Percentiles rank a stretch among this genome's conserved stretches.
These are phyloP conservation scores for Penicillium verhagenii DNA, from an alignment of 495 filamentous ascomycete genomes.

Conservation along the genomic window DNA sequence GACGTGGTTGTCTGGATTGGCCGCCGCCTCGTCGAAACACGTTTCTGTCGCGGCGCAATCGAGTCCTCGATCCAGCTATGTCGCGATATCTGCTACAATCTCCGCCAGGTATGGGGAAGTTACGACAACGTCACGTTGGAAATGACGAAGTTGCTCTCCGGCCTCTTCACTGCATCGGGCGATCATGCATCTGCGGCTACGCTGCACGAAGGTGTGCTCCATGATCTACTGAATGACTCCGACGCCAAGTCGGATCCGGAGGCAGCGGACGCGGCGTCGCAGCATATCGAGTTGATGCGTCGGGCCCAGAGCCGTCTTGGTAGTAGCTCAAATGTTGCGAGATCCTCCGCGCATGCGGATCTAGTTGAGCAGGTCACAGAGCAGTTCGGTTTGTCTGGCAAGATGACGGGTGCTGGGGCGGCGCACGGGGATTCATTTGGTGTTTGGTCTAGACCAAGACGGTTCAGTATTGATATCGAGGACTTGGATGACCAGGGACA, in stretches of 20 bases:
- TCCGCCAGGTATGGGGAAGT: slow-evolving; percentile 56
- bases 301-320: slow-evolving; percentile 37
- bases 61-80: slow-evolving; percentile 52
- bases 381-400: slow-evolving; percentile 31
- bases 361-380: slow-evolving; percentile 31
- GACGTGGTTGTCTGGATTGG: slow-evolving; percentile 55
- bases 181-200: slow-evolving; percentile 51
- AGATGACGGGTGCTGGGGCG: slow-evolving; percentile 24
- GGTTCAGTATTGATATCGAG: slow-evolving; percentile 42
- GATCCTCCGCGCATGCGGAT: slow-evolving; percentile 26
- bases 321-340: slow-evolving; percentile 14
- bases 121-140: slow-evolving; percentile 54
- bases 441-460: slow-evolving; percentile 39
- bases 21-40: slow-evolving; percentile 56
- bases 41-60: slow-evolving; percentile 45
- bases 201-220: slow-evolving; percentile 55
- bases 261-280: slow-evolving; percentile 37
- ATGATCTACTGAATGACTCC: slow-evolving; percentile 46
- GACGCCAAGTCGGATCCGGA: slow-evolving; percentile 34
- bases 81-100: slow-evolving; percentile 63
- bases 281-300: slow-evolving; percentile 54
- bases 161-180: slow-evolving; percentile 49
- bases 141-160: slow-evolving; percentile 55
- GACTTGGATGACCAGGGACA: slow-evolving; percentile 29
- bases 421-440: slow-evolving; percentile 32